Evolutionary conservation across 2,329 filamentous ascomycete genomes (phyloP), one percentile per base, ranked within the genome.

Genomic region (Didymella segeticola): DNA sequence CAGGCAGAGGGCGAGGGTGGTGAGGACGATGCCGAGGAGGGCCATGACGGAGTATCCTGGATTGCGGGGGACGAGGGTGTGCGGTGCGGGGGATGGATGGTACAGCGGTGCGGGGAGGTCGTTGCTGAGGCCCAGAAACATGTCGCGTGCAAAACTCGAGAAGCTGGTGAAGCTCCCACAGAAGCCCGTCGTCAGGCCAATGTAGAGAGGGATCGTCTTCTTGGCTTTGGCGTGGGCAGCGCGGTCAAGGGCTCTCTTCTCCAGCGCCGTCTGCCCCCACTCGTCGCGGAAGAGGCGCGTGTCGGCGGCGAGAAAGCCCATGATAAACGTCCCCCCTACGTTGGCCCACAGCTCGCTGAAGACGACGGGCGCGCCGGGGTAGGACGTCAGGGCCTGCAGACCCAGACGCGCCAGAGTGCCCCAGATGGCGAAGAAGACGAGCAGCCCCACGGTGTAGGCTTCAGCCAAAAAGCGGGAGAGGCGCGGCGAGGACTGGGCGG

Each of bases 141-240:
- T 76, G 65, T 96, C 93, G 6, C 90, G 83, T 39, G 93, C 87
- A 70, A 96, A 96, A 17, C 88, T 86, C 0, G 92, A 96, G 75
- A 96, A 96, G 9, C 89, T 93, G 0, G 93, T 97, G 67, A 95
- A 90, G 61, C 89, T 93, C 57, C 93, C 91, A 67, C 91, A 96
- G 73, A 95, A 95, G 10, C 89, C 93, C 0, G 89, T 96, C 0
- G 90, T 85, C 5, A 97, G 83, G 43, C 90, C 93, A 53, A 96
- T 89, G 69, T 96, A 96, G 0, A 96, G 80, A 0, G 93, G 93
- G 23, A 96, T 89, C 0, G 89, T 90, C 78, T 96, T 96, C 71
- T 96, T 96, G 22, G 72, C 80, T 67, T 87, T 78, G 6, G 56
- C 60, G 38, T 78, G 72, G 72, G 7, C 83, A 1, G 22, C 7